Evolutionary conservation across 176 grass and related monocot species (phyloP), one percentile per base, ranked within the genome.

Genomic region (Raddia distichophylla): DNA sequence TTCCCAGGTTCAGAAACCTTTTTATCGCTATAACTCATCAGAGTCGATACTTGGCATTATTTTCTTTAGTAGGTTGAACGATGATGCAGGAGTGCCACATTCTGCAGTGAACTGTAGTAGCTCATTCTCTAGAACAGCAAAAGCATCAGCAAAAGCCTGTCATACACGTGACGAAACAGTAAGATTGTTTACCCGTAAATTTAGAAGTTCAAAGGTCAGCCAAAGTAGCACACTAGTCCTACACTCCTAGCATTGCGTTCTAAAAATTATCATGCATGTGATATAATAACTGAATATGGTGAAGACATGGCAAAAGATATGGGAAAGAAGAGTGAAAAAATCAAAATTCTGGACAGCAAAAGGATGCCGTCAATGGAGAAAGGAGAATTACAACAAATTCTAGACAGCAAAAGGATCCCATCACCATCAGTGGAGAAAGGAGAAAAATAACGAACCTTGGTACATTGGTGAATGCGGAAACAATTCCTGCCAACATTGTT

Each of bases 391-490:
- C 45, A 79, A 82, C 75, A 27, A 27, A 73, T 60, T 61, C 32
- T 73, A 71, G 67, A 65, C 42, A 54, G 43, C 27, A 60, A 66
- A 80, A 60, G 52, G 47, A 17, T 83, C 37, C 27, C 67, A 71
- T 56, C 64, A 77, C 27, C 67, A 71, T 56, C 64, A 77, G 57
- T 46, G 32, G n/a, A 43, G 51, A 67, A 63, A 77, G 47, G 37
- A 64, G 13, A 81, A 69, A 35, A 80, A 17, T 51, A 79, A 82
- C 75, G 79, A 79, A 95, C 95, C 88, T 98, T 98, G 80, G 95
- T 95, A 78, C 95, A 98, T 45, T 98, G 95, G 57, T 98, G 95
- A 89, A 98, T 98, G 10, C 95, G 95, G 69, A 98, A 98, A 91
- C 95, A 98, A 76, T 98, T 98, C 75, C 95, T 92, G 11, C 95